A percentile compares a stretch with the other conserved stretches of the same genome.
phyloP scores from a whole-genome alignment of 1,284 basidiomycete species.

The Ceratobasidium theobromae region DNA sequence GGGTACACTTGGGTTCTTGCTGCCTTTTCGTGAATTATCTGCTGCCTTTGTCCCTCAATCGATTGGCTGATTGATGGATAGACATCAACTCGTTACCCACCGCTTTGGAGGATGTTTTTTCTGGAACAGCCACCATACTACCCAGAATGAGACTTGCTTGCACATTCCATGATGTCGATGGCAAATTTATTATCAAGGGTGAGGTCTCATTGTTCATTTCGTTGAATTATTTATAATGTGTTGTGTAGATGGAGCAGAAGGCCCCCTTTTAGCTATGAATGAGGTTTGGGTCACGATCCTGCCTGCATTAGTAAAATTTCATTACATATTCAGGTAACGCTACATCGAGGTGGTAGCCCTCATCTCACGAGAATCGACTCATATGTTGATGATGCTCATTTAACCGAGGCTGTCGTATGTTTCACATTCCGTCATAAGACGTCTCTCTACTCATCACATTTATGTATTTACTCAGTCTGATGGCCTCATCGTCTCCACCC shows the following conservation, averaged over 20 bases:
- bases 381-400: slow-evolving; percentile 92
- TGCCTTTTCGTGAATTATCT: slow-evolving; percentile 81
- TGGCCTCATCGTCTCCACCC: slow-evolving; percentile 92
- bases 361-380: slow-evolving; percentile 94
- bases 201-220: neutral
- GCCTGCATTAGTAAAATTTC: neutral
- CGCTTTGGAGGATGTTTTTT: slow-evolving; percentile 75
- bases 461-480: slow-evolving; percentile 64
- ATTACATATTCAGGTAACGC: slow-evolving; percentile 45
- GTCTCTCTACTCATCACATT: neutral
- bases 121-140: slow-evolving; percentile 74
- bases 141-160: slow-evolving; percentile 86
- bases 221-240: neutral
- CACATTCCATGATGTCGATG: slow-evolving; percentile 66
- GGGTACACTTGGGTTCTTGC: slow-evolving; percentile 91
- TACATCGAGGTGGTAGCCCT: slow-evolving; percentile 89
- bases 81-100: slow-evolving; percentile 80
- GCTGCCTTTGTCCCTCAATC: neutral
- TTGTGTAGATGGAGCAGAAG: slow-evolving; percentile 44
- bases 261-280: slow-evolving; percentile 93
- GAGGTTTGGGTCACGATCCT: slow-evolving; percentile 56
- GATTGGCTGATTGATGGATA: slow-evolving; percentile 41
- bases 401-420: slow-evolving; percentile 92
- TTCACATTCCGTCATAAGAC: neutral
- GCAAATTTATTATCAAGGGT: slow-evolving; percentile 42